Evolutionary conservation across 2,329 filamentous ascomycete species (phyloP).

Genomic region (Hirsutella thompsonii): DNA sequence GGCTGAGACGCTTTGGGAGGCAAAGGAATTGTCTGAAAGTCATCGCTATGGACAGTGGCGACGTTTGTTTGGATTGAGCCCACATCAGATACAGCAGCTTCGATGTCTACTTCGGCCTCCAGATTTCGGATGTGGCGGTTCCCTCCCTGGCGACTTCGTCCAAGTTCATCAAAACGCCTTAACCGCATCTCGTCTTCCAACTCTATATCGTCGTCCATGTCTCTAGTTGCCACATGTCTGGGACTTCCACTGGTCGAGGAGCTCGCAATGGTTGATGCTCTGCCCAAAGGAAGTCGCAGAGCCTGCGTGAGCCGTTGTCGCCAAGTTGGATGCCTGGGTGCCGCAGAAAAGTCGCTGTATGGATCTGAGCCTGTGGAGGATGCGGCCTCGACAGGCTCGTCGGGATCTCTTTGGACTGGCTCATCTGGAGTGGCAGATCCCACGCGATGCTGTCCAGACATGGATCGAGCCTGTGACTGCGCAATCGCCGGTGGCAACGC

Average conservation of each 20-base stretch:
- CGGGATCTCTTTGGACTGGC: too few species aligned
- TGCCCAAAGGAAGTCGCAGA: conserved; percentile 17
- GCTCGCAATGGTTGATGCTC: conserved; percentile 21
- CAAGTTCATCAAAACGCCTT: not conserved
- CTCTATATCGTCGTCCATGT: not conserved
- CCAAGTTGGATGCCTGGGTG: conserved; percentile 11
- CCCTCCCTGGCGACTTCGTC: not conserved
- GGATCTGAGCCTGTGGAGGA: too few species aligned
- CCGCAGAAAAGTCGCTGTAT: too few species aligned
- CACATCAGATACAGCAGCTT: not conserved
- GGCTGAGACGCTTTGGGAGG: not conserved
- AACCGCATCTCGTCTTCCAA: not conserved
- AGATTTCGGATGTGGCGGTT: too few species aligned
- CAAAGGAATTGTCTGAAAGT: conserved; percentile 12
- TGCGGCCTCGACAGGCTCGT: too few species aligned
- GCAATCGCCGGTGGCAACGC: not conserved
- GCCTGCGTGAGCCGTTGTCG: conserved; percentile 13
- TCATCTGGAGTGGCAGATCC: not conserved
- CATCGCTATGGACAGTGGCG: conserved; percentile 24
- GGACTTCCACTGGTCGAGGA: conserved; percentile 11
- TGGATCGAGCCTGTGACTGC: not conserved
- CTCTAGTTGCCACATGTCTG: not conserved
- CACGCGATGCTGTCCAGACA: not conserved
- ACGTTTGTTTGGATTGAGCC: conserved; percentile 14
- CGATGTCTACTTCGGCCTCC: not conserved